Percentiles rank a stretch among this genome's conserved stretches.
phyloP scores from a whole-genome alignment of 2,329 filamentous ascomycete species.

The Alternaria longipes region DNA sequence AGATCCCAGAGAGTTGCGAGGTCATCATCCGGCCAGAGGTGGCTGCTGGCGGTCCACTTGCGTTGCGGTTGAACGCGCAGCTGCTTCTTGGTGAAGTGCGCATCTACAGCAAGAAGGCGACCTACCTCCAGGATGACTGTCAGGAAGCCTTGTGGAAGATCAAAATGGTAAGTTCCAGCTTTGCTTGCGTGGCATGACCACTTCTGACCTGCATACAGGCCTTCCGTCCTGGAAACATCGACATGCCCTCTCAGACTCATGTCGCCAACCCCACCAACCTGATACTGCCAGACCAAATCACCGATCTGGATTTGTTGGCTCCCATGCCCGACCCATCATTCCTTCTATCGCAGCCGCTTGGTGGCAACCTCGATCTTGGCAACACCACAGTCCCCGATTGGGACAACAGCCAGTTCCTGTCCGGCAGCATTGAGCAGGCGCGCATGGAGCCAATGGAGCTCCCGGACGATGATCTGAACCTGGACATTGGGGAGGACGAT shows the following conservation, averaged over 20 bases:
- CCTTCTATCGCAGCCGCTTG: slow-evolving; percentile 73
- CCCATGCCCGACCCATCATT: slow-evolving; percentile 83
- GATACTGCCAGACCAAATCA: slow-evolving; percentile 90
- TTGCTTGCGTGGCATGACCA: slow-evolving; percentile 1
- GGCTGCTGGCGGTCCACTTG: slow-evolving; percentile 82
- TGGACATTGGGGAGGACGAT: slow-evolving; percentile 69
- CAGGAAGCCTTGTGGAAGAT: slow-evolving; percentile 98
- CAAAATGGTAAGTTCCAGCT: slow-evolving; percentile 76
- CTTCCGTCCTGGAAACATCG: slow-evolving; percentile 95
- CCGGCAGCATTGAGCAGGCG: slow-evolving; percentile 67
- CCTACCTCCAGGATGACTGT: slow-evolving; percentile 95
- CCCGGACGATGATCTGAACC: slow-evolving; percentile 61
- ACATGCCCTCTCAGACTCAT: slow-evolving; percentile 80
- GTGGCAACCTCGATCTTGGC: slow-evolving; percentile 57
- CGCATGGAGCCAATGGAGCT: slow-evolving; percentile 57
- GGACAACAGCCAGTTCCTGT: slow-evolving; percentile 79
- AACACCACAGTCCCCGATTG: slow-evolving; percentile 63
- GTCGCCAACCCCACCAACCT: slow-evolving; percentile 85
- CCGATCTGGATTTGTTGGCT: slow-evolving; percentile 86
- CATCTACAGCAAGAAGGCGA: slow-evolving; percentile 97
- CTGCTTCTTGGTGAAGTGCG: slow-evolving; percentile 93
- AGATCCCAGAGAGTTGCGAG: slow-evolving; percentile 92
- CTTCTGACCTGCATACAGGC: slow-evolving; percentile 62
- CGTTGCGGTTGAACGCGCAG: slow-evolving; percentile 91
- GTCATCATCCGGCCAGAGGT: slow-evolving; percentile 83